phyloP scores from a whole-genome alignment of 306 rosid genomes.

The Herpetospermum pedunculosum region DNA sequence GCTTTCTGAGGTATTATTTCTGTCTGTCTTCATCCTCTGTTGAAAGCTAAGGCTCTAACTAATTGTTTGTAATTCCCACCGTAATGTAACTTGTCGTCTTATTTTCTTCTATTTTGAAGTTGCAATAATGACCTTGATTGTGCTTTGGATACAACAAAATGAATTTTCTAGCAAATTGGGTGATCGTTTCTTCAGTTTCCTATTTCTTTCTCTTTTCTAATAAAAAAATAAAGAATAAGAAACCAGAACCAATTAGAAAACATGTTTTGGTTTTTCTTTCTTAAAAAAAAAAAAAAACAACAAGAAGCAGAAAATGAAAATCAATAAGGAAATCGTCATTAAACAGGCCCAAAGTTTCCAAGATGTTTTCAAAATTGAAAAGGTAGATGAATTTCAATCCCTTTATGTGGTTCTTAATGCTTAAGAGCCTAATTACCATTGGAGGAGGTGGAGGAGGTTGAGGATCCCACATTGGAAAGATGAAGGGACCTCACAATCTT shows the following conservation, averaged over 20 bases:
- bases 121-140: neutral
- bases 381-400: neutral
- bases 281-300: neutral
- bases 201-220: neutral
- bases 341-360: neutral
- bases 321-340: neutral
- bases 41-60: neutral
- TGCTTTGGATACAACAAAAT: neutral
- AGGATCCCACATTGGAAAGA: too few relatives aligned
- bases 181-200: neutral
- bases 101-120: neutral
- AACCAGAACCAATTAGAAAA: neutral
- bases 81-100: neutral
- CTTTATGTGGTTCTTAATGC: neutral
- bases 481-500: too few relatives aligned
- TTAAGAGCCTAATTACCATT: neutral
- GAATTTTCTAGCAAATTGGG: neutral
- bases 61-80: neutral
- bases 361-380: neutral
- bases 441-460: too few relatives aligned
- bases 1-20: slow-evolving; percentile 53
- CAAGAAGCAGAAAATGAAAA: neutral
- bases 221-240: neutral
- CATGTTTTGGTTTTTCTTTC: neutral
- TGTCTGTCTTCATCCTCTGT: neutral